Conservation (phyloP, 2,329 filamentous ascomycete species). For the Pyrenophora graminea region DNA sequence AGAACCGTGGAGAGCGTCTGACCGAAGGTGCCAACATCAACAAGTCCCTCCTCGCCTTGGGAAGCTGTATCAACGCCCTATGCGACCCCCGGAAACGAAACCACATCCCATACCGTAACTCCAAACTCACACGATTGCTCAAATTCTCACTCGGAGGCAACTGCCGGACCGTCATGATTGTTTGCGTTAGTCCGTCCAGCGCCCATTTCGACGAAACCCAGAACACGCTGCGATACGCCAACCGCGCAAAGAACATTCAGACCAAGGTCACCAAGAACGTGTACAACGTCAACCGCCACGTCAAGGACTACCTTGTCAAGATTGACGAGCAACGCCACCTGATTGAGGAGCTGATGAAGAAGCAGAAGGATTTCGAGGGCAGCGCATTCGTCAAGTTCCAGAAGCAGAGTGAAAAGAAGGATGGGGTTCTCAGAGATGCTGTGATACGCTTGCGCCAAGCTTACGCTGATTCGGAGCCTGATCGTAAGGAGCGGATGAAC, state of each 20-base stretch:
- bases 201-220: slow-evolving; percentile 98
- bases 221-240: slow-evolving; percentile 95
- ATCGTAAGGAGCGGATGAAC: slow-evolving; percentile 77
- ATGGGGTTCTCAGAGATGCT: slow-evolving; percentile 75
- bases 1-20: slow-evolving; percentile 89
- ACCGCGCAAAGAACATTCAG: slow-evolving; percentile 98
- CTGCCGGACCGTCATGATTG: slow-evolving; percentile 99
- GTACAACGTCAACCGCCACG: slow-evolving; percentile 97
- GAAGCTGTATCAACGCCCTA: slow-evolving; percentile 97
- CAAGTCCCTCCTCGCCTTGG: slow-evolving; percentile 91
- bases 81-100: slow-evolving; percentile 91
- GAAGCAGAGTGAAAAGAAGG: slow-evolving; percentile 86
- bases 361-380: slow-evolving; percentile 86
- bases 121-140: slow-evolving; percentile 89
- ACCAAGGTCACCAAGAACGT: slow-evolving; percentile 99
- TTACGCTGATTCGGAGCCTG: slow-evolving; percentile 77
- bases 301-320: slow-evolving; percentile 98
- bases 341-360: slow-evolving; percentile 92
- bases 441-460: slow-evolving; percentile 77
- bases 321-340: slow-evolving; percentile 98
- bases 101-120: slow-evolving; percentile 96
- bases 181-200: slow-evolving; percentile 95
- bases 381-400: slow-evolving; percentile 85
- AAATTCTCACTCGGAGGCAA: slow-evolving; percentile 98
- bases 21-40: slow-evolving; percentile 98